phyloP scores from a whole-genome alignment of 768 basidiomycete species.

The Astraeus odoratus region DNA sequence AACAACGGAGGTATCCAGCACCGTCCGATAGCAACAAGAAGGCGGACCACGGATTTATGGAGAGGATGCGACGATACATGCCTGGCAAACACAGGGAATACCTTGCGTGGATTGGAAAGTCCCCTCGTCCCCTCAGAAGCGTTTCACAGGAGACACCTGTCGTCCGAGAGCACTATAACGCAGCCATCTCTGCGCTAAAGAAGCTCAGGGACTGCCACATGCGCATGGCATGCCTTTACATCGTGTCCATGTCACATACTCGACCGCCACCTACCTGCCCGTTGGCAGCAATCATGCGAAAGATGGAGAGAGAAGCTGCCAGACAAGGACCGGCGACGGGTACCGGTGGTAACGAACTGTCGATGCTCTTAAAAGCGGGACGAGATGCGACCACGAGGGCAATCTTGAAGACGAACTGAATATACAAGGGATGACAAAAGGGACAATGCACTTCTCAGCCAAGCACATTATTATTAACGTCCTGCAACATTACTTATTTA shows the following conservation, averaged over 20 bases:
- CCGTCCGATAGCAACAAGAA: conserved; percentile 60
- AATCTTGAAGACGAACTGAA: conserved; percentile 32
- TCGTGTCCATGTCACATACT: conserved; percentile 77
- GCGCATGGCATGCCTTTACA: conserved; percentile 79
- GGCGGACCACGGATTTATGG: conserved; percentile 78
- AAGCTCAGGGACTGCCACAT: conserved; percentile 83
- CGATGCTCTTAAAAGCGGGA: conserved; percentile 78
- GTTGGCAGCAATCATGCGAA: conserved; percentile 48
- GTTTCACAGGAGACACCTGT: conserved; percentile 50
- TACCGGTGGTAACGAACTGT: conserved; percentile 85
- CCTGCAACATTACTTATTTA: not conserved
- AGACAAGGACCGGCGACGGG: conserved; percentile 58
- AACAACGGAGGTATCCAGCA: conserved; percentile 58
- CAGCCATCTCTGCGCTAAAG: conserved; percentile 72
- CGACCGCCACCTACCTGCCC: conserved; percentile 41
- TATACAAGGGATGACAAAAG: not conserved
- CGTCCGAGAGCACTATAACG: conserved; percentile 72
- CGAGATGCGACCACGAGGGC: conserved; percentile 79
- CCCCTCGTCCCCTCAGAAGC: conserved; percentile 56
- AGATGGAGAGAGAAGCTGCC: conserved; percentile 35
- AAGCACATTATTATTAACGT: not conserved
- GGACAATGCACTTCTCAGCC: not conserved
- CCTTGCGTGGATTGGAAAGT: conserved; percentile 56
- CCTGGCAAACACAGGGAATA: conserved; percentile 86
- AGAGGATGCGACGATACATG: conserved; percentile 93